These are phyloP conservation scores for Asterella californica DNA, from an alignment of 225 moss, liverwort and hornwort species.

Conservation along the genomic window DNA sequence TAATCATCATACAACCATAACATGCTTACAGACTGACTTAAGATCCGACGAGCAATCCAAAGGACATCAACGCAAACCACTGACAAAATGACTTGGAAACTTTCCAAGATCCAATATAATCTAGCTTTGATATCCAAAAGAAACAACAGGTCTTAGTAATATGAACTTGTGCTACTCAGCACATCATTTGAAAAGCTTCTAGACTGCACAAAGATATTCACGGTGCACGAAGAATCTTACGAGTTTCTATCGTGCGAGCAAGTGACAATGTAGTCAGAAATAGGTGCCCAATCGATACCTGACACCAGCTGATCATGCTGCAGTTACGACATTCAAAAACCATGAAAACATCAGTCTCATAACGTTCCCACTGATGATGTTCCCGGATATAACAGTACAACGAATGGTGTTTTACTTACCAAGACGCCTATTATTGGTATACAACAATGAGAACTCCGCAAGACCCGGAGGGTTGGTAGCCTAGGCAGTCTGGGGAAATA, in stretches of 20 bases:
- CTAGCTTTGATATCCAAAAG: neutral
- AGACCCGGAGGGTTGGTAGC: too few species aligned
- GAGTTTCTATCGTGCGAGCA: slow-evolving; percentile 98
- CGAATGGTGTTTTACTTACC: neutral
- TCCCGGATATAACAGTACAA: neutral
- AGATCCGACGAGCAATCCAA: neutral
- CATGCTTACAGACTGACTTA: neutral
- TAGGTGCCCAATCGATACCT: slow-evolving; percentile 95
- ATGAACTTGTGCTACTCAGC: neutral
- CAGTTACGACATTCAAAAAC: neutral
- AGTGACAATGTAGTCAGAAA: slow-evolving; percentile 94
- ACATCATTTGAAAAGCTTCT: neutral
- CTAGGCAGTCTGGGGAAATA: too few species aligned
- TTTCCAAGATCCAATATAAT: neutral
- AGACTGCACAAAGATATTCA: neutral
- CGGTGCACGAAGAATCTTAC: slow-evolving; percentile 41
- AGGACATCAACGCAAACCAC: neutral
- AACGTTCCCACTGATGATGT: neutral
- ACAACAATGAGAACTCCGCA: too few species aligned
- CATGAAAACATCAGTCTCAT: neutral
- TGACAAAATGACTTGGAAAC: neutral
- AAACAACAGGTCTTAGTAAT: too few species aligned
- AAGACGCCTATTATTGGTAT: too few species aligned
- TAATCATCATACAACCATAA: neutral
- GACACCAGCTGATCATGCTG: slow-evolving; percentile 99